These are phyloP conservation scores for Smallanthus sonchifolius DNA, from an alignment of 129 eudicot genomes.

Conservation along the genomic window DNA sequence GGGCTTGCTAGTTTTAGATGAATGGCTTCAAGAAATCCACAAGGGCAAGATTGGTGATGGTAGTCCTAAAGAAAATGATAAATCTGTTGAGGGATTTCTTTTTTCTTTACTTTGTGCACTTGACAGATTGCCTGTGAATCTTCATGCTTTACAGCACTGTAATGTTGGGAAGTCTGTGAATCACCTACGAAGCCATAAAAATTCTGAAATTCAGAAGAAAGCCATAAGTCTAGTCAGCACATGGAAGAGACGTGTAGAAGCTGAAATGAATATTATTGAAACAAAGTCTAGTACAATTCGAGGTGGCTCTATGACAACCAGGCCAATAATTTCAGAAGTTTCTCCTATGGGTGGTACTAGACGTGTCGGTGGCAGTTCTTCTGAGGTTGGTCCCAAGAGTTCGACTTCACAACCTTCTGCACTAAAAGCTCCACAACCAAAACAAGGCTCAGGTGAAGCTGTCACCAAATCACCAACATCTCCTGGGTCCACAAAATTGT, in stretches of 20 bases:
- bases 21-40: slow-evolving; percentile 91
- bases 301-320: slow-evolving; percentile 47
- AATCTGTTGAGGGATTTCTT: slow-evolving; percentile 79
- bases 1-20: slow-evolving; percentile 60
- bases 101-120: slow-evolving; percentile 88
- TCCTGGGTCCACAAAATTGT: slow-evolving; percentile 40
- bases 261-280: slow-evolving; percentile 79
- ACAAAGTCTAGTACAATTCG: slow-evolving; percentile 49
- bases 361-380: slow-evolving; percentile 29
- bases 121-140: slow-evolving; percentile 86
- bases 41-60: slow-evolving; percentile 74
- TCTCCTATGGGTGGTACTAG: slow-evolving; percentile 36
- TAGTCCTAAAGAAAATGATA: slow-evolving; percentile 62
- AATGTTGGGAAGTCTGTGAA: slow-evolving; percentile 90
- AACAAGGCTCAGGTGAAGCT: slow-evolving; percentile 41
- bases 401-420: slow-evolving; percentile 51
- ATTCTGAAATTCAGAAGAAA: slow-evolving; percentile 79
- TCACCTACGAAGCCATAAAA: slow-evolving; percentile 69
- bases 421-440: slow-evolving; percentile 40
- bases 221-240: slow-evolving; percentile 87
- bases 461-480: slow-evolving; percentile 46
- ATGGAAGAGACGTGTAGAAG: slow-evolving; percentile 98
- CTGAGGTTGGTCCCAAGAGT: slow-evolving; percentile 40
- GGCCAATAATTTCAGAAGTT: slow-evolving; percentile 47
- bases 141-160: slow-evolving; percentile 83